These are phyloP conservation scores for Sarocladiaceae sp. DNA, from an alignment of 2,329 filamentous ascomycete species.

Conservation along the genomic window DNA sequence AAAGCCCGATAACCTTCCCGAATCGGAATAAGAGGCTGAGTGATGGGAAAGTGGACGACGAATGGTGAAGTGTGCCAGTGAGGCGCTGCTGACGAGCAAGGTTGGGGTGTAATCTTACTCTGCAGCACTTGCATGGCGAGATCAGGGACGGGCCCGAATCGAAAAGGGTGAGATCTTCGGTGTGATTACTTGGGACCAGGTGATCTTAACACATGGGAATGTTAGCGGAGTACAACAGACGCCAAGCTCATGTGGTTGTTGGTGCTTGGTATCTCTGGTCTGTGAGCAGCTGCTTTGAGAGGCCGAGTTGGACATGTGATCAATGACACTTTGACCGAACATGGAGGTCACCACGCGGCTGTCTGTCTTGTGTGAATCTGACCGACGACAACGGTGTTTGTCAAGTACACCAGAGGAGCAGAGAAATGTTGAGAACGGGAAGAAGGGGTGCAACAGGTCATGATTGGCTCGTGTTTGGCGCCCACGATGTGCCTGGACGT, in stretches of 20 bases:
- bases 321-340: no score
- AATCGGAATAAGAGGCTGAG: neutral
- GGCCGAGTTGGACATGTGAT: no score
- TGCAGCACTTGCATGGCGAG: constrained; percentile 7
- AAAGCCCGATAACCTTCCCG: neutral
- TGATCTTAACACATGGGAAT: neutral
- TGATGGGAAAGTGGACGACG: constrained; percentile 6
- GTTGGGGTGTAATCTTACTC: constrained; percentile 7
- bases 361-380: no score
- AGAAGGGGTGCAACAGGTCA: neutral
- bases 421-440: no score
- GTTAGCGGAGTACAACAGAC: neutral
- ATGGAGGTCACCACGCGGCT: no score
- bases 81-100: neutral
- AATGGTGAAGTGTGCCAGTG: neutral
- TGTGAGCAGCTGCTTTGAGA: no score
- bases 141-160: constrained; percentile 3
- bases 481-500: constrained; percentile 2
- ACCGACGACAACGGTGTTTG: neutral
- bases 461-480: constrained; percentile 9
- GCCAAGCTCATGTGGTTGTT: constrained; percentile 4
- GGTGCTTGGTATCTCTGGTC: no score
- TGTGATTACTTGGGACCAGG: no score
- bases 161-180: constrained; percentile 5
- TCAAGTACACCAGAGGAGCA: neutral